Evolutionary conservation across 2,329 filamentous ascomycete species (phyloP).

Genomic region (Colletotrichum cuscutae): DNA sequence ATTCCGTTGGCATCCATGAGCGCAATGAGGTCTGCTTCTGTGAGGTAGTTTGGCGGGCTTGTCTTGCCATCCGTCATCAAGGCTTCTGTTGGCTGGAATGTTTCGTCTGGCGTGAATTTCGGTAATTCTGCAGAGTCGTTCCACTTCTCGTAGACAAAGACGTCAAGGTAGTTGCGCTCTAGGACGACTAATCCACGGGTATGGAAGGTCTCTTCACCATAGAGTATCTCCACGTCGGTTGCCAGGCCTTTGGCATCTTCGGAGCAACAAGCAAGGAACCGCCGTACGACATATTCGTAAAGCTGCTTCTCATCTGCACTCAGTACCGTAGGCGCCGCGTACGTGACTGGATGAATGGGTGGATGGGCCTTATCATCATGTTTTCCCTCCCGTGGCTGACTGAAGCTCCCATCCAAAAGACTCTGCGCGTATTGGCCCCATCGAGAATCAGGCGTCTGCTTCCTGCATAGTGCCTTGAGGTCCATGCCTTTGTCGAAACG

Average conservation of each 20-base stretch:
- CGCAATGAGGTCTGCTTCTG: slow-evolving; percentile 93
- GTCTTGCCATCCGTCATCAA: slow-evolving; percentile 94
- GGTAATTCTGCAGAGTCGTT: slow-evolving; percentile 87
- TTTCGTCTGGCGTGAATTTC: slow-evolving; percentile 80
- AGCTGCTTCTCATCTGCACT: slow-evolving; percentile 77
- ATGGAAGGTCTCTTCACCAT: slow-evolving; percentile 84
- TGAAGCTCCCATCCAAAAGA: slow-evolving; percentile 80
- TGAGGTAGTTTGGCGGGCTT: slow-evolving; percentile 83
- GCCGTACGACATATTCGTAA: slow-evolving; percentile 91
- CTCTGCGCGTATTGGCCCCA: slow-evolving; percentile 87
- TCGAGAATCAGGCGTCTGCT: slow-evolving; percentile 78
- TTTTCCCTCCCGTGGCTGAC: slow-evolving; percentile 81
- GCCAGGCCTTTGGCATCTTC: slow-evolving; percentile 90
- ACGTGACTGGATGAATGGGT: slow-evolving; percentile 95
- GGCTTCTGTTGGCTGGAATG: slow-evolving; percentile 88
- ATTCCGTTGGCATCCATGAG: slow-evolving; percentile 99
- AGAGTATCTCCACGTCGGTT: slow-evolving; percentile 86
- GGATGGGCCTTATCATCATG: slow-evolving; percentile 98
- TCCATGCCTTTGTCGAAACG: slow-evolving; percentile 93
- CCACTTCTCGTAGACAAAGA: slow-evolving; percentile 98
- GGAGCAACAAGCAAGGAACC: slow-evolving; percentile 95
- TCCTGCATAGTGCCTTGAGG: slow-evolving; percentile 80
- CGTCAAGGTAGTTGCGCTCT: slow-evolving; percentile 91
- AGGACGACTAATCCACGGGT: slow-evolving; percentile 86
- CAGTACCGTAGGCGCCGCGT: slow-evolving; percentile 73